Evolutionary conservation across 2,329 filamentous ascomycete species (phyloP).

Genomic region (Cordyceps militaris): DNA sequence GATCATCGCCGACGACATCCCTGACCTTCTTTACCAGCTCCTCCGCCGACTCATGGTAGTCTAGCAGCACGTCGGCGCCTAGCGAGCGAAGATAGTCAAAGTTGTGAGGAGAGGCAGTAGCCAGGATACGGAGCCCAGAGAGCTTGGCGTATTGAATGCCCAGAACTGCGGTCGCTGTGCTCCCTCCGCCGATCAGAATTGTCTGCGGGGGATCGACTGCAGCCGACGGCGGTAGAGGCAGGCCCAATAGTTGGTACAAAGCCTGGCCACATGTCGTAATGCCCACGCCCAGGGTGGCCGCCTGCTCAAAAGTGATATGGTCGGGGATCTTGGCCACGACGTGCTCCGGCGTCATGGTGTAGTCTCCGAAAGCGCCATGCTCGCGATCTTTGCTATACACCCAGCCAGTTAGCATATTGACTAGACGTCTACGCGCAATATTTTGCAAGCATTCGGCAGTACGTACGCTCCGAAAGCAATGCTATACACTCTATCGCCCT

Average conservation of each 20-base stretch:
- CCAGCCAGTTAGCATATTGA: neutral
- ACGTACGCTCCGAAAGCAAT: slow-evolving; percentile 27
- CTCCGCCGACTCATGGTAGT: slow-evolving; percentile 29
- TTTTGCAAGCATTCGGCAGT: no score
- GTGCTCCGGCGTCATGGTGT: slow-evolving; percentile 31
- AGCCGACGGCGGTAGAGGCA: slow-evolving; percentile 38
- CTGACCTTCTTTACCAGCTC: neutral
- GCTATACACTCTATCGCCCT: slow-evolving; percentile 42
- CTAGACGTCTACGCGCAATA: no score
- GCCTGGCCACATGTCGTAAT: slow-evolving; percentile 39
- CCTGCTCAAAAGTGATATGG: slow-evolving; percentile 38
- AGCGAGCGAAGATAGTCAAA: slow-evolving; percentile 30
- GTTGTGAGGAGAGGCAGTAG: slow-evolving; percentile 33
- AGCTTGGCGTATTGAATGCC: slow-evolving; percentile 37
- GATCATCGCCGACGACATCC: neutral
- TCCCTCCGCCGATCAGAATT: slow-evolving; percentile 40
- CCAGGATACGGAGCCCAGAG: slow-evolving; percentile 32
- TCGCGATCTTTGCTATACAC: slow-evolving; percentile 24
- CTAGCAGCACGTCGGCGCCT: slow-evolving; percentile 40
- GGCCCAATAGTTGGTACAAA: slow-evolving; percentile 38
- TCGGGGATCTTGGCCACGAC: slow-evolving; percentile 38
- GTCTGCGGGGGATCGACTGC: slow-evolving; percentile 24
- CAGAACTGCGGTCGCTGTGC: slow-evolving; percentile 50
- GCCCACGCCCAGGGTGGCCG: slow-evolving; percentile 34
- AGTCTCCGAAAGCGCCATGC: slow-evolving; percentile 37